Percentiles rank a stretch among this genome's conserved stretches.
Evolutionary conservation across 768 basidiomycete species (phyloP).

Genomic region (Psilocybe cyanescens): DNA sequence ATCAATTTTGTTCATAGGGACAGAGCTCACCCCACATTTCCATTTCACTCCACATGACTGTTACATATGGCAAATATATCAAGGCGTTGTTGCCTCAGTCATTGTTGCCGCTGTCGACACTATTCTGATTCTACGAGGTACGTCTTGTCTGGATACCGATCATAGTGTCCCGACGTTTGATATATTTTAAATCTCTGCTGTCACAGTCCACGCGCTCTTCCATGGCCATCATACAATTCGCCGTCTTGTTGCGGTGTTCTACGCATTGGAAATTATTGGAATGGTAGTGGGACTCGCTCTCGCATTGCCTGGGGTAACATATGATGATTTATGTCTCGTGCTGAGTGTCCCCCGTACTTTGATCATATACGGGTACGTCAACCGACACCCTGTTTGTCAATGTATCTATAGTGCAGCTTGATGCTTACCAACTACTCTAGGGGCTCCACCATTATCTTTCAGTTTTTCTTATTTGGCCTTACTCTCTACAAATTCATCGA

Average conservation of each 20-base stretch:
- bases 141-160: background rate
- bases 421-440: constrained; percentile 20
- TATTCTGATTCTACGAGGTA: constrained; percentile 44
- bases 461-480: constrained; percentile 42
- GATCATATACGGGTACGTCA: constrained; percentile 35
- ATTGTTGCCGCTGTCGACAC: constrained; percentile 38
- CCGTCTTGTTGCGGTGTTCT: constrained; percentile 27
- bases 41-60: constrained; percentile 43
- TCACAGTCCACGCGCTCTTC: constrained; percentile 43
- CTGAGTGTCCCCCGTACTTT: constrained; percentile 28
- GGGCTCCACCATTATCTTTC: constrained; percentile 34
- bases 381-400: background rate
- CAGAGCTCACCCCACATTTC: constrained; percentile 37
- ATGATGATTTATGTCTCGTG: constrained; percentile 37
- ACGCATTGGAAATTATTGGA: constrained; percentile 31
- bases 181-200: background rate
- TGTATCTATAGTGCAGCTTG: no score
- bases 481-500: constrained; percentile 38
- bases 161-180: no score
- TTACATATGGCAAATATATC: constrained; percentile 49
- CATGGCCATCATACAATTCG: constrained; percentile 35
- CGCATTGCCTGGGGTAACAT: constrained; percentile 33
- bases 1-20: constrained; percentile 37
- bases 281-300: constrained; percentile 33
- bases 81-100: constrained; percentile 34